Percentiles rank a stretch among this genome's conserved stretches.
Evolutionary conservation across 306 rosid species (phyloP).

Genomic region (Cicer cuneatum): DNA sequence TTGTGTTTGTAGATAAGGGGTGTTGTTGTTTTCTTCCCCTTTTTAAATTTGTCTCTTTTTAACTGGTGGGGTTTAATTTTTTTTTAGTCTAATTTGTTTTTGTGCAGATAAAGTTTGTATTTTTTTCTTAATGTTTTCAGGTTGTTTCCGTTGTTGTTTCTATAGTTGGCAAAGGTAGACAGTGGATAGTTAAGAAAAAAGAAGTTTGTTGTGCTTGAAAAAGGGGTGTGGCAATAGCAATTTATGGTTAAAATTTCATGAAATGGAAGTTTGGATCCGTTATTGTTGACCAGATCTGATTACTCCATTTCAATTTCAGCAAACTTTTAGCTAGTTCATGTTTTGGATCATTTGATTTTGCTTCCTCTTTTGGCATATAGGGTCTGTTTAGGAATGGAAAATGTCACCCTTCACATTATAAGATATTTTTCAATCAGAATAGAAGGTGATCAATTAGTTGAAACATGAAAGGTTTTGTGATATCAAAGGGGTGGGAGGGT

Average conservation of each 20-base stretch:
- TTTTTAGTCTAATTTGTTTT: constrained; percentile 40
- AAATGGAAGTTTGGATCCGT: constrained; percentile 61
- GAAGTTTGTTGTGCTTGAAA: constrained; percentile 56
- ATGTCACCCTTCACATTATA: constrained; percentile 62
- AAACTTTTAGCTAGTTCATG: constrained; percentile 57
- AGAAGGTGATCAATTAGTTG: constrained; percentile 58
- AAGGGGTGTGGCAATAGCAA: constrained; percentile 43
- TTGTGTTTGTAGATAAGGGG: constrained; percentile 70
- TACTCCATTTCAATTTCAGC: constrained; percentile 55
- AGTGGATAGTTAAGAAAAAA: constrained; percentile 56
- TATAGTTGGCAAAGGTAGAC: constrained; percentile 55
- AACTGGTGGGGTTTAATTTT: constrained; percentile 45
- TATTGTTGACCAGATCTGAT: constrained; percentile 92
- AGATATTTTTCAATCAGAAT: constrained; percentile 59
- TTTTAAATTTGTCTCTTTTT: constrained; percentile 37
- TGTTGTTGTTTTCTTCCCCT: constrained; percentile 45
- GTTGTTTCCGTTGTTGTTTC: constrained; percentile 52
- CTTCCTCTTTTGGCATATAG: constrained; percentile 45
- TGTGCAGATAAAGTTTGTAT: constrained; percentile 46
- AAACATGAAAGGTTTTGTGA: constrained; percentile 71
- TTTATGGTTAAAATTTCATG: constrained; percentile 51
- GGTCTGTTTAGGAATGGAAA: constrained; percentile 62
- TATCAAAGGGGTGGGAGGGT: constrained; percentile 63
- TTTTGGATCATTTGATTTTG: constrained; percentile 55
- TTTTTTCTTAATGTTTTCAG: constrained; percentile 48